phyloP scores from a whole-genome alignment of 1,284 basidiomycete genomes.

The Xerocomus amazonicus region DNA sequence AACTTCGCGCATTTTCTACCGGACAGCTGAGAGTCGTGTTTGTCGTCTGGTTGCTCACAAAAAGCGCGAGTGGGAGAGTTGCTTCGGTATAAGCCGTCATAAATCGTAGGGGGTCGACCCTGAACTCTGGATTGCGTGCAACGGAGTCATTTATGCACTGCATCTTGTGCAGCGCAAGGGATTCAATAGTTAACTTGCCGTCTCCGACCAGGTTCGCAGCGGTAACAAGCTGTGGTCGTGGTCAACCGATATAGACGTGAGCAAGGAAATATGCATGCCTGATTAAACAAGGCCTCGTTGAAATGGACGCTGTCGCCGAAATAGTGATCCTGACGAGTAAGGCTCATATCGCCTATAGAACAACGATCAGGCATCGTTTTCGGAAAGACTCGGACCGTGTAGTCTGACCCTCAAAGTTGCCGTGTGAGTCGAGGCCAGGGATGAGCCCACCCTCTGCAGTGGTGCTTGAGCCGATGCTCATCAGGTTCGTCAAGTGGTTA shows the following conservation, averaged over 20 bases:
- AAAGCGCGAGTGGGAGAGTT: slow-evolving; percentile 28
- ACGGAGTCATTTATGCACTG: slow-evolving; percentile 26
- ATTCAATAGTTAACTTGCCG: slow-evolving; percentile 20
- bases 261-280: slow-evolving; percentile 2
- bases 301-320: slow-evolving; percentile 28
- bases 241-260: background rate
- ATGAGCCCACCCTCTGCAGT: slow-evolving; percentile 13
- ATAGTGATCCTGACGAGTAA: slow-evolving; percentile 27
- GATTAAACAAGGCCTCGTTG: slow-evolving; percentile 29
- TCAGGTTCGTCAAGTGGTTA: slow-evolving; percentile 29
- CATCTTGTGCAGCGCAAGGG: slow-evolving; percentile 15
- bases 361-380: background rate
- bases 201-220: slow-evolving; percentile 17
- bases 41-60: slow-evolving; percentile 25
- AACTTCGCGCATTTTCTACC: slow-evolving; percentile 16
- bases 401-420: slow-evolving; percentile 21
- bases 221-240: slow-evolving; percentile 10
- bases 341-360: slow-evolving; percentile 24
- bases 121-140: slow-evolving; percentile 27
- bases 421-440: slow-evolving; percentile 21
- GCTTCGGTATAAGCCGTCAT: slow-evolving; percentile 21
- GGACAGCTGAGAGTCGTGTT: slow-evolving; percentile 15
- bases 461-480: slow-evolving; percentile 27
- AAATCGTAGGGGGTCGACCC: slow-evolving; percentile 21
- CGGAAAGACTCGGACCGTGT: background rate